phyloP scores from a whole-genome alignment of 306 rosid species.

The Prunus padus region DNA sequence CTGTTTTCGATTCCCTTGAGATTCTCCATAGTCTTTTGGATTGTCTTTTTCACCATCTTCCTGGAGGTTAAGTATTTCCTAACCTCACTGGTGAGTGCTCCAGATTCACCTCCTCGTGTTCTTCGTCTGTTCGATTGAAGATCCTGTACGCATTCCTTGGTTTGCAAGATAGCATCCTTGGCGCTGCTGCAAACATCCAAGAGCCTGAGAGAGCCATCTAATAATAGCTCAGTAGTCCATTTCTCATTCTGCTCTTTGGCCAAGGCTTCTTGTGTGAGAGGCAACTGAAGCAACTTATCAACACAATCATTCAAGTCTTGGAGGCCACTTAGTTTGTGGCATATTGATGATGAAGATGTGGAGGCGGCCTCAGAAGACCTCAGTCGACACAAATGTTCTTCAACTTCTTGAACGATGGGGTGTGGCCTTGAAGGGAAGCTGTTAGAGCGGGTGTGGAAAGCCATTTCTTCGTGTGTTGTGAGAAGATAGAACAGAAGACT shows the following conservation, averaged over 20 bases:
- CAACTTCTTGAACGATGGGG: conserved; percentile 27
- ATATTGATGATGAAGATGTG: conserved; percentile 21
- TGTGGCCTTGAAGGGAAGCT: conserved; percentile 44
- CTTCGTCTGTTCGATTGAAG: conserved; percentile 31
- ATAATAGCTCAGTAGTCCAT: conserved; percentile 28
- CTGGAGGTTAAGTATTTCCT: conserved; percentile 39
- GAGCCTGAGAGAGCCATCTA: conserved; percentile 40
- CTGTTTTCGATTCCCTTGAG: conserved; percentile 2
- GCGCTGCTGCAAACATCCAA: conserved; percentile 29
- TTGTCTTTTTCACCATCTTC: conserved; percentile 32
- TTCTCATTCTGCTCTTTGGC: conserved; percentile 23
- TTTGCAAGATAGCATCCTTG: conserved; percentile 5
- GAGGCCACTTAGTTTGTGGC: conserved; percentile 33
- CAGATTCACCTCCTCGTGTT: conserved; percentile 16
- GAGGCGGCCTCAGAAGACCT: conserved; percentile 22
- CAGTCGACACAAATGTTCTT: conserved; percentile 31
- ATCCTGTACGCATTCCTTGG: conserved; percentile 36
- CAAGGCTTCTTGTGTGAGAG: conserved; percentile 27
- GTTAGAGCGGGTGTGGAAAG: conserved; percentile 36
- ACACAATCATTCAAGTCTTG: conserved; percentile 40
- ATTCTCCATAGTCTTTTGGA: conserved; percentile 24
- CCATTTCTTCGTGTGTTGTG: conserved; percentile 15
- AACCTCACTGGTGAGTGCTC: conserved; percentile 18
- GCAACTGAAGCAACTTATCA: conserved; percentile 33
- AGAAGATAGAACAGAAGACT: not conserved